These are phyloP conservation scores for Passalora sequoiae DNA, from an alignment of 2,329 filamentous ascomycete species.

Conservation along the genomic window DNA sequence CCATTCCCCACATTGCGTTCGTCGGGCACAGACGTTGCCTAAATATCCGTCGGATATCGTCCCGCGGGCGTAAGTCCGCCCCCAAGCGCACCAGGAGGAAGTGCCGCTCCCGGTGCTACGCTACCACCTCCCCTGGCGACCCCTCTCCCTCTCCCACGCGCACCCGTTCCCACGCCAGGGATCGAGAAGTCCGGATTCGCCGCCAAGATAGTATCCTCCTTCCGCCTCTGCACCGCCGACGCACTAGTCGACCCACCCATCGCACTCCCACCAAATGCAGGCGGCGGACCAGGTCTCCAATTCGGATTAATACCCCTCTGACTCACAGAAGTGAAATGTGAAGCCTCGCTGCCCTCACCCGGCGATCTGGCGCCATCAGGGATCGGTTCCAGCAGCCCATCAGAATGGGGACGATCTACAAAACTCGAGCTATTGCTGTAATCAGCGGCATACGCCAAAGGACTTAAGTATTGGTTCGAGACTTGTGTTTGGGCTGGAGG, in stretches of 20 bases:
- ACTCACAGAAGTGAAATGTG: slow-evolving; percentile 83
- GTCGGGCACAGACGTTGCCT: slow-evolving; percentile 4
- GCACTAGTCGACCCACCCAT: slow-evolving; percentile 25
- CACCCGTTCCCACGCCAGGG: slow-evolving; percentile 43
- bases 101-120: neutral
- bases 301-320: slow-evolving; percentile 83
- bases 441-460: slow-evolving; percentile 13
- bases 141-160: slow-evolving; percentile 29
- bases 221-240: slow-evolving; percentile 41
- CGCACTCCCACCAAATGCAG: slow-evolving; percentile 21
- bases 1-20: neutral
- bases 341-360: slow-evolving; percentile 59
- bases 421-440: slow-evolving; percentile 16
- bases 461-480: slow-evolving; percentile 9
- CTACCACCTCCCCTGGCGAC: no score
- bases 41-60: slow-evolving; percentile 29
- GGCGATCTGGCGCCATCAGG: slow-evolving; percentile 64
- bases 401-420: slow-evolving; percentile 8
- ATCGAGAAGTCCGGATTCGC: slow-evolving; percentile 83
- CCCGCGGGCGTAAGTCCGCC: slow-evolving; percentile 27
- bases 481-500: neutral
- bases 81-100: slow-evolving; percentile 16
- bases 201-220: slow-evolving; percentile 68
- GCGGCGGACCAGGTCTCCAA: slow-evolving; percentile 59
- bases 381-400: slow-evolving; percentile 55